A percentile compares a stretch with the other conserved stretches of the same genome.
These are phyloP conservation scores for Colletotrichum salicis DNA, from an alignment of 2,329 filamentous ascomycete species.

Conservation along the genomic window DNA sequence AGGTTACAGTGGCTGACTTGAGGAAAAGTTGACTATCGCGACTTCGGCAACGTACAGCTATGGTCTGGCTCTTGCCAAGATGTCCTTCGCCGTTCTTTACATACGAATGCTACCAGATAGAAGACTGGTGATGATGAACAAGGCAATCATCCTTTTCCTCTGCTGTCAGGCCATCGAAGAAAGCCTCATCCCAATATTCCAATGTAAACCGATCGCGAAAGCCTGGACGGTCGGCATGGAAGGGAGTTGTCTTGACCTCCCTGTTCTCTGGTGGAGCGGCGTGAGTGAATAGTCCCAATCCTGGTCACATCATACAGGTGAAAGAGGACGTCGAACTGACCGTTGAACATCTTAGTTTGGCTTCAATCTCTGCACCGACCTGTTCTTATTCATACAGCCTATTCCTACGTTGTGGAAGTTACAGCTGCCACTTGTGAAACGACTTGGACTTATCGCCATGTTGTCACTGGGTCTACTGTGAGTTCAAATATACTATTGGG, in stretches of 20 bases:
- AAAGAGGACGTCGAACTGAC: no score
- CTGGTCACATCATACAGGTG: not conserved
- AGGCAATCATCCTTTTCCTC: conserved; percentile 42
- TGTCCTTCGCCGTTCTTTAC: conserved; percentile 47
- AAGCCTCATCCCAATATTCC: conserved; percentile 42
- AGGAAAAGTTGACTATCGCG: conserved; percentile 31
- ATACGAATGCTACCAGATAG: conserved; percentile 43
- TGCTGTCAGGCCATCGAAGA: conserved; percentile 45
- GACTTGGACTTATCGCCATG: conserved; percentile 43
- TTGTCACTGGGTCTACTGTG: conserved; percentile 43
- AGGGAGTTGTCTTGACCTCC: conserved; percentile 42
- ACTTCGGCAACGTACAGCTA: conserved; percentile 44
- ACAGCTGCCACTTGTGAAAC: conserved; percentile 44
- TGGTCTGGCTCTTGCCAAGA: conserved; percentile 43
- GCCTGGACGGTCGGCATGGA: conserved; percentile 40
- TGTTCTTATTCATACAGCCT: conserved; percentile 50
- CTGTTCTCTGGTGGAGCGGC: conserved; percentile 46
- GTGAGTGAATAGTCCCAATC: conserved; percentile 38
- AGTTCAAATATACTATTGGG: not conserved
- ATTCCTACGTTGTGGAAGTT: conserved; percentile 49
- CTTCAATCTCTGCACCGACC: conserved; percentile 49
- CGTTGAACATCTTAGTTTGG: conserved; percentile 37
- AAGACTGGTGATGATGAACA: conserved; percentile 42
- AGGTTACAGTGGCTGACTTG: not conserved
- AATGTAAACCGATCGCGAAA: conserved; percentile 42